Evolutionary conservation across 2,329 filamentous ascomycete species (phyloP), one percentile per base, ranked within the genome.

Genomic region (Aureobasidium melanogenum): DNA sequence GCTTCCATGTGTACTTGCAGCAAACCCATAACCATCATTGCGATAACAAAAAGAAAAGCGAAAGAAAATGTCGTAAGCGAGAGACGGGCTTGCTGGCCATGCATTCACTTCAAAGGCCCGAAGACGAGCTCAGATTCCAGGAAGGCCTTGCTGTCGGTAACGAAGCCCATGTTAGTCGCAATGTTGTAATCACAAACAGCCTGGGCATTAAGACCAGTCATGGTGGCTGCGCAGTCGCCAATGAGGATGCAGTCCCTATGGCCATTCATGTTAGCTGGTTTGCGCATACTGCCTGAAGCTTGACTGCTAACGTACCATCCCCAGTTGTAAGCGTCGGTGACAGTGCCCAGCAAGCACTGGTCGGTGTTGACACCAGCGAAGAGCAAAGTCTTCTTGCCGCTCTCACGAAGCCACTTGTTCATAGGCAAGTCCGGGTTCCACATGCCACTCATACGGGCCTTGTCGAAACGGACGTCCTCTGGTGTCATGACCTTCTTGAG

Each of bases 351-450:
- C 12, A 76, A 67, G 54, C 74, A 77, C 65, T 76, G 75, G 64
- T 76, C 74, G 10, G 74, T 77, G 63, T 76, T 77, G 55, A 76
- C 73, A 24, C 74, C 74, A 19, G 75, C 71, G 61, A 76, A 76
- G 5, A 76, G 64, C 22, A 77, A 63, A 0, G 74, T 76, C 65
- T 75, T 75, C 67, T 75, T 76, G 41, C 70, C 69, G n/a, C 70
- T 71, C 60, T 72, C 69, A 14, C 71, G 67, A 7, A 77, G 67
- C 63, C 75, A 76, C 61, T 72, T 68, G 65, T 77, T 74, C 38
- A 77, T 69, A 10, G 72, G 73, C 61, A 76, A 70, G 17, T 73
- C 65, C 6, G 71, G 73, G 47, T 70, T 73, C 74, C 75, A 76
- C 30, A 77, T 65, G 26, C 74, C 74, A 34, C 72, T 74, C 73